Conservation (phyloP, 371 early-diverging fungal genomes). For the Nematocida sp. region DNA sequence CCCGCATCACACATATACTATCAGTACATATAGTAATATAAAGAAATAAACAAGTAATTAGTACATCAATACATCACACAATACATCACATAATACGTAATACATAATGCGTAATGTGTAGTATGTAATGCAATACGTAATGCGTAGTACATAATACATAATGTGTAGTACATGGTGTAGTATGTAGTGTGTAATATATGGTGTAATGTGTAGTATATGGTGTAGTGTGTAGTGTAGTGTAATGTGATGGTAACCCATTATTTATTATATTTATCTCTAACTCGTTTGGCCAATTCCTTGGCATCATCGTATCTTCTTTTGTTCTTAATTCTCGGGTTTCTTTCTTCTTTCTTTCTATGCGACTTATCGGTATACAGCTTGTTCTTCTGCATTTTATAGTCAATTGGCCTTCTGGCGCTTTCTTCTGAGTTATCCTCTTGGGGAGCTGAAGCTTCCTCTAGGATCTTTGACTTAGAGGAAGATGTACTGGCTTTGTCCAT, state of each 20-base stretch:
- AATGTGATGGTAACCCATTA: background rate
- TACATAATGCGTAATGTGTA: too few relatives aligned
- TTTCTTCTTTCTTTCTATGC: background rate
- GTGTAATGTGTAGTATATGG: background rate
- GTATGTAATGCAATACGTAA: too few relatives aligned
- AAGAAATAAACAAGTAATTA: too few relatives aligned
- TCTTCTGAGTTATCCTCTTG: background rate
- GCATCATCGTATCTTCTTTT: conserved; percentile 49
- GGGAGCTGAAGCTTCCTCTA: background rate
- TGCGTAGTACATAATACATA: too few relatives aligned
- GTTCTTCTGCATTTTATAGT: conserved; percentile 44
- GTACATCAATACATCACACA: background rate
- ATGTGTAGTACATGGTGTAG: background rate
- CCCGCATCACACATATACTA: background rate
- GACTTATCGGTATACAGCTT: conserved; percentile 10
- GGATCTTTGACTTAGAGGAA: conserved; percentile 18
- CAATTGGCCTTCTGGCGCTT: conserved; percentile 24
- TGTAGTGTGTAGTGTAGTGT: background rate
- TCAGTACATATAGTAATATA: too few relatives aligned
- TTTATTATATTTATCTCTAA: conserved; percentile 5
- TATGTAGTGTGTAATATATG: background rate
- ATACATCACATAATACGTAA: too few relatives aligned
- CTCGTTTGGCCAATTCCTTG: conserved; percentile 23
- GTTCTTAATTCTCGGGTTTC: conserved; percentile 47
- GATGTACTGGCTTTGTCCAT: conserved; percentile 36